Evolutionary conservation across 225 moss, liverwort and hornwort species (phyloP).

Genomic region (Pseudisothecium myosuroides): DNA sequence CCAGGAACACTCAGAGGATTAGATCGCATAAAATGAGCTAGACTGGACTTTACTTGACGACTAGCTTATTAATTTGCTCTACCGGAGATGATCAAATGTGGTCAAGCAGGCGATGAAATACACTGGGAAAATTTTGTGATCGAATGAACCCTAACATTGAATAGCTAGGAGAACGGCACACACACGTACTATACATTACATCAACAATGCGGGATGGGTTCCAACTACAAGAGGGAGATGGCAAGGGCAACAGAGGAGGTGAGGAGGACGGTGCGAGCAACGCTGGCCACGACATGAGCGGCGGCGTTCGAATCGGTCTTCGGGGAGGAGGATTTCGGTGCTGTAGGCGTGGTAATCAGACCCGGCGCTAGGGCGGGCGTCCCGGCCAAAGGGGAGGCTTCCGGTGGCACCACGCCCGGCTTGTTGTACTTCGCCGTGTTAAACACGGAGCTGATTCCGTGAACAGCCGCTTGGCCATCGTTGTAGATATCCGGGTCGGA

Average conservation of each 20-base stretch:
- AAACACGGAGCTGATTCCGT: slow-evolving; percentile 46
- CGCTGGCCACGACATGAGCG: neutral
- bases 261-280: neutral
- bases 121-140: neutral
- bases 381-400: neutral
- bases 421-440: slow-evolving; percentile 52
- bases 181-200: neutral
- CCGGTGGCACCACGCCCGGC: slow-evolving; percentile 14
- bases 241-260: neutral
- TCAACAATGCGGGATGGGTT: neutral
- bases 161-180: neutral
- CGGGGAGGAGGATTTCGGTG: neutral
- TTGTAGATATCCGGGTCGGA: slow-evolving; percentile 52
- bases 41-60: neutral
- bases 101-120: neutral
- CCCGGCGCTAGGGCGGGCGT: slow-evolving; percentile 4
- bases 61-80: slow-evolving; percentile 5
- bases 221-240: neutral
- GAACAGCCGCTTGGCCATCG: slow-evolving; percentile 50
- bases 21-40: neutral
- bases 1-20: neutral
- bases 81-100: neutral
- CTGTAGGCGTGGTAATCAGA: neutral
- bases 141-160: neutral
- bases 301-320: neutral